A percentile compares a stretch with the other conserved stretches of the same genome.
These are phyloP conservation scores for Lablab purpureus DNA, from an alignment of 306 rosid species.

Conservation along the genomic window DNA sequence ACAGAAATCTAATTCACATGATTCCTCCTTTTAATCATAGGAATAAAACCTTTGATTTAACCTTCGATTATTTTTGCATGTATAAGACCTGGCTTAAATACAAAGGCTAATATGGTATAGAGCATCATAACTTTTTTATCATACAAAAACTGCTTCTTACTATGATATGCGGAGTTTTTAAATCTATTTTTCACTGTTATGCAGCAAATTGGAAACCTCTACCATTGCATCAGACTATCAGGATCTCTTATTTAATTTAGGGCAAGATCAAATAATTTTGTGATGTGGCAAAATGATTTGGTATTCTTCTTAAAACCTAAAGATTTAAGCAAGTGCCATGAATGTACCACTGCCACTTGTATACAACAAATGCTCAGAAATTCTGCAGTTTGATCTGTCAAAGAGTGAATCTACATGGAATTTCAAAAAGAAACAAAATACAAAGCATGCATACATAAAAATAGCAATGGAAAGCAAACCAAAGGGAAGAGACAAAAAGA, in stretches of 20 bases:
- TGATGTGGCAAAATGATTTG: conserved; percentile 1
- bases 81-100: not conserved
- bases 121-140: too few relatives aligned
- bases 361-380: conserved; percentile 35
- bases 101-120: not conserved
- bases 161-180: not conserved
- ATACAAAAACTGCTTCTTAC: not conserved
- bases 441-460: conserved; percentile 20
- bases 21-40: not conserved
- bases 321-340: conserved; percentile 17
- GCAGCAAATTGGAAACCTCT: not conserved
- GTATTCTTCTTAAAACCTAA: conserved; percentile 2
- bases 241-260: not conserved
- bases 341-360: not conserved
- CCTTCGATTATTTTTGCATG: not conserved
- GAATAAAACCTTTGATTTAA: not conserved
- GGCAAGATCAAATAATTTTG: not conserved
- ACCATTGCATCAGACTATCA: not conserved
- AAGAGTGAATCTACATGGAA: conserved; percentile 42
- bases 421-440: conserved; percentile 39
- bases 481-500: not conserved
- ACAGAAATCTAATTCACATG: not conserved
- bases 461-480: conserved; percentile 14
- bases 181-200: not conserved
- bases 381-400: conserved; percentile 22